phyloP scores from a whole-genome alignment of 768 basidiomycete genomes.

The Tephrocybe sp. region DNA sequence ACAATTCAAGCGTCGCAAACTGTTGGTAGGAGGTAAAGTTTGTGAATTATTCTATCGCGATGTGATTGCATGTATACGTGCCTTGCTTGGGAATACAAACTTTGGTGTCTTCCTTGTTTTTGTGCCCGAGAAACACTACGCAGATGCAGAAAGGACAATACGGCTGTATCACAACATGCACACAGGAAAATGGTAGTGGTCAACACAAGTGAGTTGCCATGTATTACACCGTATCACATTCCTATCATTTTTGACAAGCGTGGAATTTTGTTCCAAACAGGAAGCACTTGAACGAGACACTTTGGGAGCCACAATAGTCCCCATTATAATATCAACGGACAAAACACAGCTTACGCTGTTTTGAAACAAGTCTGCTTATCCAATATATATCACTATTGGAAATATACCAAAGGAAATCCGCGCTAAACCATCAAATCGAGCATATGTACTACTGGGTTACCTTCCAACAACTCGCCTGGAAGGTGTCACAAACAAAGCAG shows the following conservation, averaged over 20 bases:
- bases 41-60: constrained; percentile 31
- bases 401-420: constrained; percentile 41
- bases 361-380: constrained; percentile 41
- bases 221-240: neutral
- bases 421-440: constrained; percentile 33
- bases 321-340: constrained; percentile 44
- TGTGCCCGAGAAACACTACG: constrained; percentile 36
- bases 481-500: constrained; percentile 25
- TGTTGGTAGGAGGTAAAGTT: constrained; percentile 26
- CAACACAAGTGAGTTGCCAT: constrained; percentile 35
- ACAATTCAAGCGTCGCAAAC: constrained; percentile 22
- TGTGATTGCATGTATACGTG: constrained; percentile 33
- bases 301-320: constrained; percentile 31
- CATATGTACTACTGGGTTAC: constrained; percentile 37
- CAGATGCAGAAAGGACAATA: constrained; percentile 21
- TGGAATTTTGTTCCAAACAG: too few relatives aligned
- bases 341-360: constrained; percentile 42
- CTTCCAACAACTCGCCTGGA: constrained; percentile 36
- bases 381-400: constrained; percentile 47
- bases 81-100: constrained; percentile 24
- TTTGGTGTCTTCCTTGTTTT: constrained; percentile 28
- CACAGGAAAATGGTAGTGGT: constrained; percentile 54
- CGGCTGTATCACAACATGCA: constrained; percentile 42
- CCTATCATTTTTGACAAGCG: too few relatives aligned
- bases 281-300: constrained; percentile 18